phyloP scores from a whole-genome alignment of 345 rosid species.

The Salix arbutifolia region DNA sequence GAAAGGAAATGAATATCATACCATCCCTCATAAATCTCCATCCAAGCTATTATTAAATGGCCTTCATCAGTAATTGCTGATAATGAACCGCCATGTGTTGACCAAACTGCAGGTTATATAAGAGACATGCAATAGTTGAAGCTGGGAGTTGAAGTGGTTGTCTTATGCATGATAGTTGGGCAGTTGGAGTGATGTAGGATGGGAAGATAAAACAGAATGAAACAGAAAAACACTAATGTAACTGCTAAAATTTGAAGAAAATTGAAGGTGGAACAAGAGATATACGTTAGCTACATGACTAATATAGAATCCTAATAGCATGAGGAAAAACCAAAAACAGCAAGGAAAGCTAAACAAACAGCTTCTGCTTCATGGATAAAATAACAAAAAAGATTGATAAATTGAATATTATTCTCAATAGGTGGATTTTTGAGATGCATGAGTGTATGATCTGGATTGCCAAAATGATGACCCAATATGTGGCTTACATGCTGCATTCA shows the following conservation, averaged over 20 bases:
- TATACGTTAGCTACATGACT: neutral
- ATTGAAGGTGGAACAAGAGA: neutral
- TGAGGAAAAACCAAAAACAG: neutral
- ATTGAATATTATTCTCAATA: neutral
- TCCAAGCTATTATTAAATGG: neutral
- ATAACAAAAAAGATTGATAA: neutral
- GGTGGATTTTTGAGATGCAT: neutral
- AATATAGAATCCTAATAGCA: neutral
- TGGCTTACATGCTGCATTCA: neutral
- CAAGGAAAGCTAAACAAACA: neutral
- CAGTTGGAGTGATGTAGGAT: neutral
- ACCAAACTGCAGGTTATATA: neutral
- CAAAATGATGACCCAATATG: neutral
- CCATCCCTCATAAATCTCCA: neutral
- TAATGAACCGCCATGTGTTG: neutral
- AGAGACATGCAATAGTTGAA: neutral
- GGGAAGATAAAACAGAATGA: neutral
- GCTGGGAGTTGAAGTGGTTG: neutral
- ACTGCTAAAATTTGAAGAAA: neutral
- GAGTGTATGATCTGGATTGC: neutral
- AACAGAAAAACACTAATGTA: neutral
- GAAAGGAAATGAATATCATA: neutral
- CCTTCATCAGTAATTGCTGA: neutral
- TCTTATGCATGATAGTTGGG: neutral
- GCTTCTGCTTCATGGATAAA: neutral